phyloP scores from a whole-genome alignment of 176 grass and related monocot genomes.

The Guadua angustifolia region DNA sequence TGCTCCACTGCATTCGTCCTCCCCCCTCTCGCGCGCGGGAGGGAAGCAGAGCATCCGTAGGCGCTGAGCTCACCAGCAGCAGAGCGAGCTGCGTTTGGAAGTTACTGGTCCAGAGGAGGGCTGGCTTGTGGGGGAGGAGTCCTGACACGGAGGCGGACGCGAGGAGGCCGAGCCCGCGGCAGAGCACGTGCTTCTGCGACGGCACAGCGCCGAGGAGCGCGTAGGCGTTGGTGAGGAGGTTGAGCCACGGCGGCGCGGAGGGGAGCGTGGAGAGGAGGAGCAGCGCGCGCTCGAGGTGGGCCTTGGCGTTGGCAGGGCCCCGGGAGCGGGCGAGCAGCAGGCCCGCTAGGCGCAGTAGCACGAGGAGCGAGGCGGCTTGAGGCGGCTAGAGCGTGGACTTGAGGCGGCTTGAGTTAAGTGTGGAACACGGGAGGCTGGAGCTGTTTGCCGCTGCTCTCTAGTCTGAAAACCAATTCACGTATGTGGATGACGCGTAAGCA shows the following conservation, averaged over 20 bases:
- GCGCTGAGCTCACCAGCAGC: no score
- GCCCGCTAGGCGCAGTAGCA: slow-evolving; percentile 72
- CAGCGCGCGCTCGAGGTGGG: slow-evolving; percentile 81
- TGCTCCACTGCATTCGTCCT: no score
- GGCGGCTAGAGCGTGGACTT: slow-evolving; percentile 67
- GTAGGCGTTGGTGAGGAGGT: no score
- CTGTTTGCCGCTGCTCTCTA: no score
- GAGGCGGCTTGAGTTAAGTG: no score
- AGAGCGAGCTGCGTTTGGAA: slow-evolving; percentile 83
- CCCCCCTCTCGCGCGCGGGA: no score
- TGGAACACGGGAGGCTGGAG: no score
- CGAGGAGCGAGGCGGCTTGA: slow-evolving; percentile 65
- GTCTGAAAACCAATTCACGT: no score
- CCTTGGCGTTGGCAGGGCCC: slow-evolving; percentile 68
- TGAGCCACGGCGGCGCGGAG: no score
- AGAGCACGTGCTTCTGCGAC: slow-evolving; percentile 72
- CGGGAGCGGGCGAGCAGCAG: slow-evolving; percentile 62
- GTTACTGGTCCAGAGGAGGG: slow-evolving; percentile 82
- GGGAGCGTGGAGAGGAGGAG: slow-evolving; percentile 71
- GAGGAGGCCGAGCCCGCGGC: slow-evolving; percentile 65
- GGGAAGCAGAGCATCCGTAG: no score
- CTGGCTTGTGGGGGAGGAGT: slow-evolving; percentile 26
- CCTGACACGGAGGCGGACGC: slow-evolving; percentile 36
- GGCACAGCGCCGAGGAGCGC: slow-evolving; percentile 67
- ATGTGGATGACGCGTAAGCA: no score